A percentile compares a stretch with the other conserved stretches of the same genome.
phyloP scores from a whole-genome alignment of 805 yeast species.

The Yarrowia sp. region DNA sequence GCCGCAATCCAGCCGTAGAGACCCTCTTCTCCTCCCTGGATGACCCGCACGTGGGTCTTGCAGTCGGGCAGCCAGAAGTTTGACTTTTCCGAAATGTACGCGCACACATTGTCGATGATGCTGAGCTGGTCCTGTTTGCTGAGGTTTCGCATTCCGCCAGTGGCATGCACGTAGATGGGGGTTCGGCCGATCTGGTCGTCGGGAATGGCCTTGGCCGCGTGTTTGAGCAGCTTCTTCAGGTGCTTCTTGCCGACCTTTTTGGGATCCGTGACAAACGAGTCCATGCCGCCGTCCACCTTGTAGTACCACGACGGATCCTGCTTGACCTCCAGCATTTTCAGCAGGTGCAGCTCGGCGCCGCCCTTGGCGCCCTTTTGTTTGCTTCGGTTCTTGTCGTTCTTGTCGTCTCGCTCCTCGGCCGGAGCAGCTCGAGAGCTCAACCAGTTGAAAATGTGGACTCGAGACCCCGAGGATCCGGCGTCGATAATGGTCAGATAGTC shows the following conservation, averaged over 20 bases:
- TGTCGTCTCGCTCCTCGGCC: not conserved
- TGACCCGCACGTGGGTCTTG: constrained; percentile 75
- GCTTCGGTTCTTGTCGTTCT: constrained; percentile 30
- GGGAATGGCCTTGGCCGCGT: constrained; percentile 27
- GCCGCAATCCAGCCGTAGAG: constrained; percentile 96
- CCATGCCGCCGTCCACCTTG: constrained; percentile 85
- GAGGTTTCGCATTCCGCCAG: constrained; percentile 94
- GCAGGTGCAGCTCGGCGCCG: constrained; percentile 16
- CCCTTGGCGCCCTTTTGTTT: constrained; percentile 34
- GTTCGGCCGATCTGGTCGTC: constrained; percentile 29
- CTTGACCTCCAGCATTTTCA: constrained; percentile 40
- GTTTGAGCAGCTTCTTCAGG: constrained; percentile 51
- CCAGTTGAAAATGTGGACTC: constrained; percentile 75
- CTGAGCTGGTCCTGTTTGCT: constrained; percentile 59
- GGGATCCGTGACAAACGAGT: constrained; percentile 57
- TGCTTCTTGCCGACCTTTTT: constrained; percentile 71
- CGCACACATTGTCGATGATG: constrained; percentile 69
- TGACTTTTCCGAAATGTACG: constrained; percentile 59
- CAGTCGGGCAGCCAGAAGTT: constrained; percentile 67
- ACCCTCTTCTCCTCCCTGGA: constrained; percentile 95
- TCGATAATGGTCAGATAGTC: constrained; percentile 69
- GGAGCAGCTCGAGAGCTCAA: constrained; percentile 9
- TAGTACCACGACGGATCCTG: constrained; percentile 61
- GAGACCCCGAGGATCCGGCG: constrained; percentile 91
- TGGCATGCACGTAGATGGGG: constrained; percentile 87